These are phyloP conservation scores for Entomortierella chlamydospora DNA, from an alignment of 192 early-diverging fungal genomes.

Conservation along the genomic window DNA sequence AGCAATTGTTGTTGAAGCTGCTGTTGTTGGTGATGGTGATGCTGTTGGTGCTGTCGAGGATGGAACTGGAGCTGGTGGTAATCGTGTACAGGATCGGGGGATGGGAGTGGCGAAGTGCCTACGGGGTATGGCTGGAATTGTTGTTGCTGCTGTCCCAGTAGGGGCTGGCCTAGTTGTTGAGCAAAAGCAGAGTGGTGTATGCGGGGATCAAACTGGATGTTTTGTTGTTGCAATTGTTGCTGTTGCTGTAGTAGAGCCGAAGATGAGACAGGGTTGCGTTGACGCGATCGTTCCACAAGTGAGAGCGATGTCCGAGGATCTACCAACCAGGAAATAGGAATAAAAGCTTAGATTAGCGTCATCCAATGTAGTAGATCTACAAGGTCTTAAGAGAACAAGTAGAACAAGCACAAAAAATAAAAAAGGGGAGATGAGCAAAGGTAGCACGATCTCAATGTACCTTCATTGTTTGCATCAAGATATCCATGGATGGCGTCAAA, in stretches of 20 bases:
- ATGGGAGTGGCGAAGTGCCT: slow-evolving; percentile 2
- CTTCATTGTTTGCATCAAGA: slow-evolving; percentile 40
- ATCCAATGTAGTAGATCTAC: background rate
- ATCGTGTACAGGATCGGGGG: slow-evolving; percentile 11
- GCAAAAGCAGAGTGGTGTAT: slow-evolving; percentile 12
- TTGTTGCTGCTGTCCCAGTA: slow-evolving; percentile 12
- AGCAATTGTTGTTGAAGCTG: slow-evolving; percentile 6
- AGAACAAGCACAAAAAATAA: background rate
- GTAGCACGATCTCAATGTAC: background rate
- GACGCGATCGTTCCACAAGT: slow-evolving; percentile 48
- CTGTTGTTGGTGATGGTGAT: background rate
- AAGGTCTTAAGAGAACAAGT: background rate
- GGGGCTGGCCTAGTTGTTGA: slow-evolving; percentile 15
- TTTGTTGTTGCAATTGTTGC: slow-evolving; percentile 20
- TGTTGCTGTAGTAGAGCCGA: slow-evolving; percentile 17
- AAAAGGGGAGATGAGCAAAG: too few relatives aligned
- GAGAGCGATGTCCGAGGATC: slow-evolving; percentile 39
- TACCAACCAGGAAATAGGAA: slow-evolving; percentile 2
- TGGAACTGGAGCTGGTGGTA: slow-evolving; percentile 10
- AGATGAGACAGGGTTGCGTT: slow-evolving; percentile 34
- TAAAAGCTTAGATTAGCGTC: background rate
- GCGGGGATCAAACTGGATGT: slow-evolving; percentile 10
- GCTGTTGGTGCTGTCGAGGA: background rate
- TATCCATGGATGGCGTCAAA: slow-evolving; percentile 52
- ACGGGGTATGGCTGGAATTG: slow-evolving; percentile 8